Evolutionary conservation across 768 basidiomycete species (phyloP).

Genomic region (Lactifluus subvellereus): DNA sequence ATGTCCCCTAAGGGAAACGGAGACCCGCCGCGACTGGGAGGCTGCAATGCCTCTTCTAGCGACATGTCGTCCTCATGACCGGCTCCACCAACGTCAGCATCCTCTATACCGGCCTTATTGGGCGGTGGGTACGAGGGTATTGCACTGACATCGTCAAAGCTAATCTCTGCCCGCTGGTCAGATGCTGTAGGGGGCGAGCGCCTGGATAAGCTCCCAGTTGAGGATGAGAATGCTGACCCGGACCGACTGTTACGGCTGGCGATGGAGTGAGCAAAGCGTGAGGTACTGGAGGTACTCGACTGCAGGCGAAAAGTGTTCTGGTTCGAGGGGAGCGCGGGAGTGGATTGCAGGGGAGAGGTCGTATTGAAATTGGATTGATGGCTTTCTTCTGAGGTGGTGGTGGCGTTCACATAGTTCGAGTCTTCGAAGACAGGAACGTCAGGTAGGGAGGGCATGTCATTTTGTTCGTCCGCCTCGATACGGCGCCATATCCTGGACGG

Average conservation of each 20-base stretch:
- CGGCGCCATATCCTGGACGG: conserved; percentile 82
- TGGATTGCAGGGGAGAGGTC: conserved; percentile 58
- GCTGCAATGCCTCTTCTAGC: conserved; percentile 50
- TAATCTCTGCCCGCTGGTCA: conserved; percentile 25
- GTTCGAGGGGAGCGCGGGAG: conserved; percentile 48
- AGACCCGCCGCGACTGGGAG: conserved; percentile 50
- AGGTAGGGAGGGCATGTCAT: conserved; percentile 78
- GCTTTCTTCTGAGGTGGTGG: conserved; percentile 34
- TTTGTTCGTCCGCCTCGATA: conserved; percentile 68
- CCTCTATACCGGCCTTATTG: conserved; percentile 21
- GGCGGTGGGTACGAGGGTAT: conserved; percentile 50
- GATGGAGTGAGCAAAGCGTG: conserved; percentile 49
- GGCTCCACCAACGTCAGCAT: conserved; percentile 27
- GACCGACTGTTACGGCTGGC: conserved; percentile 40
- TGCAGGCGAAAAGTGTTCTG: conserved; percentile 48
- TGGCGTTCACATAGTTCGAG: conserved; percentile 40
- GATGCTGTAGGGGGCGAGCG: neutral
- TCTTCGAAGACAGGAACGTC: conserved; percentile 70
- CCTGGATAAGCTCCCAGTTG: conserved; percentile 13
- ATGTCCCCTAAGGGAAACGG: conserved; percentile 37
- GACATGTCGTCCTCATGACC: conserved; percentile 40
- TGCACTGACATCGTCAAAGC: conserved; percentile 51
- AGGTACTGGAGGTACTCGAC: conserved; percentile 45
- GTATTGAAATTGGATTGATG: conserved; percentile 37
- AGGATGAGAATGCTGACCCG: conserved; percentile 30